Evolutionary conservation across 2,329 filamentous ascomycete species (phyloP).

Genomic region (Cladophialophora yegresii): DNA sequence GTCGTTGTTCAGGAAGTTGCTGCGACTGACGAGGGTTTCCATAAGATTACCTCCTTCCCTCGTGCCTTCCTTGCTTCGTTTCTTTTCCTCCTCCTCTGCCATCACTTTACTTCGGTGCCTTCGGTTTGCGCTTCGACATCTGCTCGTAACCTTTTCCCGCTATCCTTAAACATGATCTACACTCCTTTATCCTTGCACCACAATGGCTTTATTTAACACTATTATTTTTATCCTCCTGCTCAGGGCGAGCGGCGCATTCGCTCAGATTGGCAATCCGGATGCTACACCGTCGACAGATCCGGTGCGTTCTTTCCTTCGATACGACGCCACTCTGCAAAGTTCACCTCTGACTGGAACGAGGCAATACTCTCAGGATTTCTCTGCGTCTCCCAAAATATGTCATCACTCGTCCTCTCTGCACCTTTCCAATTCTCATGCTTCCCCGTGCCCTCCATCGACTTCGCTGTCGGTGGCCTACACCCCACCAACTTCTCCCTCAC

Average conservation of each 20-base stretch:
- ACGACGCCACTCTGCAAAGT: not conserved
- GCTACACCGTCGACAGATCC: not conserved
- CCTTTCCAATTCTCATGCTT: not conserved
- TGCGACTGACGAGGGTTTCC: not conserved
- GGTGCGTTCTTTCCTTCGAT: not conserved
- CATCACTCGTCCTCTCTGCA: not conserved
- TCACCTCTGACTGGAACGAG: not conserved
- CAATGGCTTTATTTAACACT: not conserved
- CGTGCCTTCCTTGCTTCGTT: not conserved
- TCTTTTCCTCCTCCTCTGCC: not conserved
- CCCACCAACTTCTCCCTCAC: not conserved
- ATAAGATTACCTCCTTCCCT: not conserved
- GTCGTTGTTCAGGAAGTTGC: not conserved
- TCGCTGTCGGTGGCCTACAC: not conserved
- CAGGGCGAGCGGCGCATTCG: not conserved
- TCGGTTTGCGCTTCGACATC: not conserved
- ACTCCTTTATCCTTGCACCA: not conserved
- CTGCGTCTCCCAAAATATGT: not conserved
- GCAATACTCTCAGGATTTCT: not conserved
- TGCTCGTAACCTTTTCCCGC: not conserved
- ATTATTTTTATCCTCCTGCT: not conserved
- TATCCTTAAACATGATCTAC: not conserved
- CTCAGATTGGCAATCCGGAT: not conserved
- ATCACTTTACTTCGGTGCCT: not conserved
- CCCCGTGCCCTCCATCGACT: not conserved